phyloP scores from a whole-genome alignment of 305 asterid species.

The Solanum chacoense region DNA sequence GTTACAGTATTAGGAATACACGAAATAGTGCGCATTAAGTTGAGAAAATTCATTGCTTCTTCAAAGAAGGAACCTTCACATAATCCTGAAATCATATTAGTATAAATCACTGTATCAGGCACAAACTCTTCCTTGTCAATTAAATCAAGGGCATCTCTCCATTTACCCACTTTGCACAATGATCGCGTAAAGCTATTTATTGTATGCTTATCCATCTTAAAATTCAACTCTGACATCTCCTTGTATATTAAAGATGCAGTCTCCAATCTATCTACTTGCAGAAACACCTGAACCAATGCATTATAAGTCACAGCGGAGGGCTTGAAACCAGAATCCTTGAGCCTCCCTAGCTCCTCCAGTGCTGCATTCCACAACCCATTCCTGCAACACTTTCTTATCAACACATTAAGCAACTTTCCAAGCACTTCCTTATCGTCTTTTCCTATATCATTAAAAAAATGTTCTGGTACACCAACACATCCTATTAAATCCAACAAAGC shows the following conservation, averaged over 20 bases:
- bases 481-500: conserved; percentile 60
- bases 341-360: conserved; percentile 79
- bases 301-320: conserved; percentile 64
- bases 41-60: conserved; percentile 87
- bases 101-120: conserved; percentile 67
- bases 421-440: conserved; percentile 58
- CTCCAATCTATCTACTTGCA: conserved; percentile 61
- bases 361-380: conserved; percentile 87
- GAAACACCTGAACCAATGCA: conserved; percentile 54
- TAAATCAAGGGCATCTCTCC: conserved; percentile 74
- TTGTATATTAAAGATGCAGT: conserved; percentile 55
- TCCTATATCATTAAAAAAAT: conserved; percentile 39
- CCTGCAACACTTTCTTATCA: conserved; percentile 62
- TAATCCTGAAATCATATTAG: conserved; percentile 75
- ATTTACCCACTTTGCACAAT: conserved; percentile 67
- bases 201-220: conserved; percentile 55
- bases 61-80: conserved; percentile 86
- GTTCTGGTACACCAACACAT: conserved; percentile 29
- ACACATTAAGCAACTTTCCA: conserved; percentile 68
- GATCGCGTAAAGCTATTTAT: conserved; percentile 48
- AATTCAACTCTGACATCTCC: conserved; percentile 62
- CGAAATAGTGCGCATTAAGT: conserved; percentile 61
- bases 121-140: conserved; percentile 68
- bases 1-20: conserved; percentile 79
- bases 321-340: conserved; percentile 67